These are phyloP conservation scores for Coniella lustricola DNA, from an alignment of 2,329 filamentous ascomycete species.

Conservation along the genomic window DNA sequence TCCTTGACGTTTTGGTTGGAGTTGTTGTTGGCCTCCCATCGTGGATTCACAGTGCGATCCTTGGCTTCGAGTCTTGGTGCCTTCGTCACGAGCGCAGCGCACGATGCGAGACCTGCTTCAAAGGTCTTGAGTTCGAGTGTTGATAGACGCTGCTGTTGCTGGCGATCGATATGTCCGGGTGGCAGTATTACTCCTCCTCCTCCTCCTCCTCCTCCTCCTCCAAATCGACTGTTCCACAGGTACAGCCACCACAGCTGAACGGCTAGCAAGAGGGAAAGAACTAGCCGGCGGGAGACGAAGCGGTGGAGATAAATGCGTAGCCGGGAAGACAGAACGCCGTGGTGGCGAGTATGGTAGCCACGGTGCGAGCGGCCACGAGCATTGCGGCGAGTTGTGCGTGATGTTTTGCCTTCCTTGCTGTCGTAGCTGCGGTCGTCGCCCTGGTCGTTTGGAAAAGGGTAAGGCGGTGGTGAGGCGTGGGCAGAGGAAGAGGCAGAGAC, in stretches of 20 bases:
- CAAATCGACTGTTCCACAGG: neutral
- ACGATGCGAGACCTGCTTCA: constrained; percentile 8
- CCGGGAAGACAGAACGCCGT: no score
- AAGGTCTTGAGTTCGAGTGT: constrained; percentile 7
- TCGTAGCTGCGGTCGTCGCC: no score
- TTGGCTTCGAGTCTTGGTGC: constrained; percentile 2
- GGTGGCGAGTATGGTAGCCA: no score
- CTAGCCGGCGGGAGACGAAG: constrained; percentile 1
- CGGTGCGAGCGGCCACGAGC: no score
- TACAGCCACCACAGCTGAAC: constrained; percentile 1
- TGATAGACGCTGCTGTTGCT: neutral
- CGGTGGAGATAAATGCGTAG: no score
- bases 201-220: neutral
- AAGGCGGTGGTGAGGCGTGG: no score
- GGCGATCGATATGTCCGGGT: neutral
- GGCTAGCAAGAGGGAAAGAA: neutral
- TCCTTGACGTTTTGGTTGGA: no score
- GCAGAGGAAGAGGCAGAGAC: no score
- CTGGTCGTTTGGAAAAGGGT: no score
- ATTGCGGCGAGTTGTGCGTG: no score
- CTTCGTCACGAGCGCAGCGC: constrained; percentile 5
- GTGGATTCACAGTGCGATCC: constrained; percentile 25
- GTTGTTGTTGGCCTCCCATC: constrained; percentile 28
- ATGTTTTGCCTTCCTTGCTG: no score
- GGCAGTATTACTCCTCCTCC: neutral